phyloP scores from a whole-genome alignment of 306 rosid genomes.

The Malus sylvestris region DNA sequence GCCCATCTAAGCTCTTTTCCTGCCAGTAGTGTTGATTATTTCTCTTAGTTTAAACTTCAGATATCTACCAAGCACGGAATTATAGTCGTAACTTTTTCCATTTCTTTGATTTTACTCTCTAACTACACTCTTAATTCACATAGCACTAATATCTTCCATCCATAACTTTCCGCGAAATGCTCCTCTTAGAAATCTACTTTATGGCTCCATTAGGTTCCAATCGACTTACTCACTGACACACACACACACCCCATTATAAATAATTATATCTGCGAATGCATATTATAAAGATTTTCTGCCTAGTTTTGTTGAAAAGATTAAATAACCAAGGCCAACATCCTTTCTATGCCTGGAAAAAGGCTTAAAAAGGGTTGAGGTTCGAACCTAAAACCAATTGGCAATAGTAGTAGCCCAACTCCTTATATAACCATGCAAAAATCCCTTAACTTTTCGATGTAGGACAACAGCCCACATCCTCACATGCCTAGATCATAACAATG shows the following conservation, averaged over 20 bases:
- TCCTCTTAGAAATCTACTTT: not conserved
- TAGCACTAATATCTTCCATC: not conserved
- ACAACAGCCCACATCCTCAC: not conserved
- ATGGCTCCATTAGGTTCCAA: not conserved
- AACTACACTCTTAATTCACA: not conserved
- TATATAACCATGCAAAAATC: too few species aligned
- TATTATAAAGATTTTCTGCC: too few species aligned
- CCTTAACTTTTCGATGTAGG: too few species aligned
- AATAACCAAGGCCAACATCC: not conserved
- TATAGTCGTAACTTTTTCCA: too few species aligned
- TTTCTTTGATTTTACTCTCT: too few species aligned
- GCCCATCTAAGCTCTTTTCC: not conserved
- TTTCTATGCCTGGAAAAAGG: too few species aligned
- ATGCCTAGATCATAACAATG: not conserved
- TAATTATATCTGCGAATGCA: not conserved
- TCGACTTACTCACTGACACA: not conserved
- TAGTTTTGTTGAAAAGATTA: not conserved
- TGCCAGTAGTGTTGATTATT: not conserved
- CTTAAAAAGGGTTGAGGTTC: too few species aligned
- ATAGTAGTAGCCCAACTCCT: too few species aligned
- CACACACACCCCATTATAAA: not conserved
- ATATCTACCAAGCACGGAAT: not conserved
- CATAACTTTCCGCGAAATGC: not conserved
- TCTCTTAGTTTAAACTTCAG: not conserved
- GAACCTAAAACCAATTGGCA: too few species aligned